Conservation (phyloP, 2,329 filamentous ascomycete species). For the Aspergillus intermedius region DNA sequence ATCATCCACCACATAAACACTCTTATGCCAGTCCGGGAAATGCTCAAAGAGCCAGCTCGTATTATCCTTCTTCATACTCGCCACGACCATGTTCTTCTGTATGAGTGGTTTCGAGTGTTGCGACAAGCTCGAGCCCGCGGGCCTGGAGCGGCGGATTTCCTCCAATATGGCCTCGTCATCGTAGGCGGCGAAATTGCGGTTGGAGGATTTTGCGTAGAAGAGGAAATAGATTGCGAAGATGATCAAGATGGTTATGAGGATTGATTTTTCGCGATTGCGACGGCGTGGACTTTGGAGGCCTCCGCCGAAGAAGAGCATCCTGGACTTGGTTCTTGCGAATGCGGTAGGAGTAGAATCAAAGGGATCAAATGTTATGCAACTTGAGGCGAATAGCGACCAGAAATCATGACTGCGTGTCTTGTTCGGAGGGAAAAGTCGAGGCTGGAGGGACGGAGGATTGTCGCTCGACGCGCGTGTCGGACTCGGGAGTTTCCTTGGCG, state of each 20-base stretch:
- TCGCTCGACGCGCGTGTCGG: not conserved
- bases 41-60: slow-evolving; percentile 34
- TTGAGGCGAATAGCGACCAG: not conserved
- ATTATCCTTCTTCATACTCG: slow-evolving; percentile 34
- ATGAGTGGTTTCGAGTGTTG: not conserved
- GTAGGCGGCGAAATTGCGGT: slow-evolving; percentile 1
- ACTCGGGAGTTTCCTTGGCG: not conserved
- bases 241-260: slow-evolving; percentile 27
- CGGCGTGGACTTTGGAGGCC: slow-evolving; percentile 27
- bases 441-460: slow-evolving; percentile 46
- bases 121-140: not conserved
- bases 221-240: slow-evolving; percentile 27
- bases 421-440: not conserved
- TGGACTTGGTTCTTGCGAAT: slow-evolving; percentile 1
- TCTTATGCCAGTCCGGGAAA: slow-evolving; percentile 45
- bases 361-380: not conserved
- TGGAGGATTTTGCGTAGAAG: slow-evolving; percentile 24
- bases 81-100: slow-evolving; percentile 32
- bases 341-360: not conserved
- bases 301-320: slow-evolving; percentile 30
- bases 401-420: not conserved
- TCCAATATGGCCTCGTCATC: not conserved
- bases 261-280: slow-evolving; percentile 28
- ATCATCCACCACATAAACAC: slow-evolving; percentile 52
- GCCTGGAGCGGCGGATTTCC: not conserved